These are phyloP conservation scores for Carallia brachiata DNA, from an alignment of 345 rosid genomes.

Conservation along the genomic window DNA sequence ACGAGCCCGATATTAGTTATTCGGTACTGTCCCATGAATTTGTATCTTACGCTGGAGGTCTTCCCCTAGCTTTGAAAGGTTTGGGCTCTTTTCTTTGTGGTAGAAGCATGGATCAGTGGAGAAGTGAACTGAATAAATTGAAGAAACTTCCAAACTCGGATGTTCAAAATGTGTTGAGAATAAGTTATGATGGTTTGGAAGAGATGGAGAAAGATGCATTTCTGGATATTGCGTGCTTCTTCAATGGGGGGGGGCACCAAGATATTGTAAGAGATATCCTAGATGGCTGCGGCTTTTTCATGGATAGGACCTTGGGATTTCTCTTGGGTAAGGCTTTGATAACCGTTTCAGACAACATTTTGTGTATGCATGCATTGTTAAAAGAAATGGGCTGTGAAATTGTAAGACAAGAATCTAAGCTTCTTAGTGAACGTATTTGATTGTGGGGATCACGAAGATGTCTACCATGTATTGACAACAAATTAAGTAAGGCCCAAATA, in stretches of 20 bases:
- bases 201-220: conserved; percentile 15
- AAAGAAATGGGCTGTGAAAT: not conserved
- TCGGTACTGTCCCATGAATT: conserved; percentile 2
- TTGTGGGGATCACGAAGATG: conserved; percentile 3
- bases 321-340: not conserved
- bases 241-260: not conserved
- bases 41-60: conserved; percentile 7
- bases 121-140: conserved; percentile 6
- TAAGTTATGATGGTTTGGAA: conserved; percentile 17
- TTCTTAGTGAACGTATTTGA: not conserved
- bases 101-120: conserved; percentile 12
- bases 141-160: conserved; percentile 6
- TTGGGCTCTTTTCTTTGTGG: conserved; percentile 13
- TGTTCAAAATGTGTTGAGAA: conserved; percentile 7
- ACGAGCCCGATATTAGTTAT: conserved; percentile 1
- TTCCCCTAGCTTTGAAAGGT: conserved; percentile 22
- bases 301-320: not conserved
- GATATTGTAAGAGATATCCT: not conserved
- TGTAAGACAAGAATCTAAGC: conserved; percentile 1
- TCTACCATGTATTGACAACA: not conserved
- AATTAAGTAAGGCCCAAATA: not conserved
- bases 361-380: not conserved
- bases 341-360: not conserved
- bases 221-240: conserved; percentile 20
- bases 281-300: not conserved